Conservation (phyloP, 306 rosid species). For the Luffa acutangula region DNA sequence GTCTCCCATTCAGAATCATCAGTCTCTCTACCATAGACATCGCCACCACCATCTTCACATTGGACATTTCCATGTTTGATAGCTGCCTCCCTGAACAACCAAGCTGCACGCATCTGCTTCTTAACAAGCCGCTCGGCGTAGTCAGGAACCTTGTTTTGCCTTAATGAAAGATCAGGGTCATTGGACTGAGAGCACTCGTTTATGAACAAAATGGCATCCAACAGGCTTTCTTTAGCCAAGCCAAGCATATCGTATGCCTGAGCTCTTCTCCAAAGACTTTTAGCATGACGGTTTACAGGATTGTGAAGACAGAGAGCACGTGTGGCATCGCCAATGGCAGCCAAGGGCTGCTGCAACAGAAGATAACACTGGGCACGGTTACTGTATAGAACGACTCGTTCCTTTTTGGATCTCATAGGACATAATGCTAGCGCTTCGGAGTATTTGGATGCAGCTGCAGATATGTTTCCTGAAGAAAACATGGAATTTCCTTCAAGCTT, state of each 20-base stretch:
- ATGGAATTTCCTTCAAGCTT: constrained; percentile 98
- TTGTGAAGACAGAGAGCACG: constrained; percentile 91
- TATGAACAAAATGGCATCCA: constrained; percentile 93
- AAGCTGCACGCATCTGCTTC: constrained; percentile 98
- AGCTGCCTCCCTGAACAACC: constrained; percentile 97
- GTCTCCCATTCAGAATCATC: constrained; percentile 99
- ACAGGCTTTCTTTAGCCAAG: constrained; percentile 78
- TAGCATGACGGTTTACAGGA: constrained; percentile 94
- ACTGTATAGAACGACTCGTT: constrained; percentile 91
- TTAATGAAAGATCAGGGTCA: constrained; percentile 79
- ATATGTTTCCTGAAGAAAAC: constrained; percentile 85
- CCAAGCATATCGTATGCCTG: constrained; percentile 99
- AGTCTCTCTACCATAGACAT: constrained; percentile 63
- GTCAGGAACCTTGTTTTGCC: constrained; percentile 95
- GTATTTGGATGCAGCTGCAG: constrained; percentile 91
- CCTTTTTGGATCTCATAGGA: constrained; percentile 93
- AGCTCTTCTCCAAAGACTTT: constrained; percentile 98
- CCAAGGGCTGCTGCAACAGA: constrained; percentile 81
- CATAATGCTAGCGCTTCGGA: constrained; percentile 92
- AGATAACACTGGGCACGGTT: constrained; percentile 96
- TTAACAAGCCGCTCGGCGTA: constrained; percentile 90
- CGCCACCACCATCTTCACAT: constrained; percentile 81
- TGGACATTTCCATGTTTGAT: constrained; percentile 84
- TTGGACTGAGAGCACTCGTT: constrained; percentile 96
- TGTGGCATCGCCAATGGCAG: constrained; percentile 96